Evolutionary conservation across 2,329 filamentous ascomycete species (phyloP).

Genomic region (Atkinsonella hypoxylon): DNA sequence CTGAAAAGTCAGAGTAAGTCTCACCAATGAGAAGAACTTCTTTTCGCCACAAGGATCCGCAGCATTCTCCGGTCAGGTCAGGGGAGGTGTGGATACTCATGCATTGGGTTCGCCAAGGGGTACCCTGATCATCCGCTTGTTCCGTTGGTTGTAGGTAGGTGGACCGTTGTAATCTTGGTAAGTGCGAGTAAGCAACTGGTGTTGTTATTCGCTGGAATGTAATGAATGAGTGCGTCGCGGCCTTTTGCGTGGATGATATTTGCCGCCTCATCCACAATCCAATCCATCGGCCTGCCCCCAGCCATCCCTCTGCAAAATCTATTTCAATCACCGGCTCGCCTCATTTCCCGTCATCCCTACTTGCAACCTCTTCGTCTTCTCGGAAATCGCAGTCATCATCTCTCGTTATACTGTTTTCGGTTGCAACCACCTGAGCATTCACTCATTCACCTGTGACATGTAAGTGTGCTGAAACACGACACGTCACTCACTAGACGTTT

Average conservation of each 20-base stretch:
- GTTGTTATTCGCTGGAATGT: conserved; percentile 2
- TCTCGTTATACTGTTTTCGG: conserved; percentile 2
- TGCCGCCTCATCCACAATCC: conserved; percentile 6
- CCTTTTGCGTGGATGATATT: conserved; percentile 3
- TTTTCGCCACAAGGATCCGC: too few species aligned
- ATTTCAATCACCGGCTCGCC: conserved; percentile 5
- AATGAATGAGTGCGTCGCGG: background rate
- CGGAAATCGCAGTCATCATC: background rate
- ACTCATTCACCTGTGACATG: background rate
- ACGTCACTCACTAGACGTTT: background rate
- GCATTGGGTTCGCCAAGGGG: too few species aligned
- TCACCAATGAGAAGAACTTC: too few species aligned
- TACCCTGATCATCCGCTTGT: background rate
- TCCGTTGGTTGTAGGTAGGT: background rate
- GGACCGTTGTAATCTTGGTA: background rate
- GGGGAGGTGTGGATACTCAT: background rate
- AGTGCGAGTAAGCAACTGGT: background rate
- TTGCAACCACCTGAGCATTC: background rate
- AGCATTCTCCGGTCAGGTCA: too few species aligned
- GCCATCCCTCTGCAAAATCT: background rate
- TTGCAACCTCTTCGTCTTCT: background rate
- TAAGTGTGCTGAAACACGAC: background rate
- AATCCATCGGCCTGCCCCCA: background rate
- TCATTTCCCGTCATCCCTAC: background rate
- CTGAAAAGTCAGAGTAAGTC: too few species aligned